Evolutionary conservation across 129 eudicot species (phyloP), one percentile per base, ranked within the genome.

Genomic region (Lactuca sativa): DNA sequence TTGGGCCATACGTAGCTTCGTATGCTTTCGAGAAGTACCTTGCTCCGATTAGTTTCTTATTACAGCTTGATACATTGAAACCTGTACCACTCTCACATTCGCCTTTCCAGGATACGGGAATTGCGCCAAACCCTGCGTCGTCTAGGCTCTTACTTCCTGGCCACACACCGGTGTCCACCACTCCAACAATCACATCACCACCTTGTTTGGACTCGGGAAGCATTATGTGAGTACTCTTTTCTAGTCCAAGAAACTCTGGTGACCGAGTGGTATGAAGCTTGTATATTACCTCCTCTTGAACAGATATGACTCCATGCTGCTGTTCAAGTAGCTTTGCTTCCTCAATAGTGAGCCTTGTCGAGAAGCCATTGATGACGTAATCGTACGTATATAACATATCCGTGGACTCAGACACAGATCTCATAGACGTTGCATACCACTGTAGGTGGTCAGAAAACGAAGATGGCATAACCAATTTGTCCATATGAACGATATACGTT

Each of bases 141-240:
- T 83, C 77, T n/a, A 74, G 85, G 54, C 90, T 83, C 56, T 77
- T 80, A 40, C 73, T 44, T 70, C 82, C 95, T 0, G 97, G 97
- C 95, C 96, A 88, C 47, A 88, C 92, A 11, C 97, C 97, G 2
- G 97, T 85, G 82, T 91, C 97, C 34, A 91, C 54, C 74, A 91
- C 88, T 48, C 96, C 97, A 9, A 91, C 70, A n/a, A 90, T 63
- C 4, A 87, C 97, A 14, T 90, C 91, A 41, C 84, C 74, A 16
- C 64, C 75, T 6, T 81, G 34, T 34, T 11, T 51, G 0, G 86
- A 78, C 41, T 69, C 74, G 3, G 80, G 69, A n/a, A 67, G 21
- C 15, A 15, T 59, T 31, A 80, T 71, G 48, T 82, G 30, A 25
- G 30, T 83, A 13, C 61, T 61, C 13, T 51, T 69, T 33, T 66